Evolutionary conservation across 2,329 filamentous ascomycete species (phyloP).

Genomic region (Colletotrichum sp.): DNA sequence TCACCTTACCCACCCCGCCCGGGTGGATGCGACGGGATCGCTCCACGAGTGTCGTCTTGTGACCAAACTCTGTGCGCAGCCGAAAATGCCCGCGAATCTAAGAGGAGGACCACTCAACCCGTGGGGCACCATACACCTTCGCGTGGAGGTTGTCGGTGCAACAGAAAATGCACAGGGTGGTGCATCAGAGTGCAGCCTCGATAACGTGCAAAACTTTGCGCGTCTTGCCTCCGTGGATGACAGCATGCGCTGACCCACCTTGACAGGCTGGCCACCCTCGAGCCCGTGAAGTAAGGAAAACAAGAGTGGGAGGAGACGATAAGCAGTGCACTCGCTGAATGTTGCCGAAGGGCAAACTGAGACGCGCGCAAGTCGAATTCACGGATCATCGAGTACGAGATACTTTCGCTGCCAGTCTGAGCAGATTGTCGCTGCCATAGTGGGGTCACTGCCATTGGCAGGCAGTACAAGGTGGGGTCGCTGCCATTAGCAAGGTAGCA

Average conservation of each 20-base stretch:
- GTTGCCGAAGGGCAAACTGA: not conserved
- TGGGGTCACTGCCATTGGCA: not conserved
- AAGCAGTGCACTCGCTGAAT: not conserved
- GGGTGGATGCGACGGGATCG: not conserved
- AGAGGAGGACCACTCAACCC: not conserved
- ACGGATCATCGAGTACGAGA: not conserved
- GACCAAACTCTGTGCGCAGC: not conserved
- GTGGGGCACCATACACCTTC: not conserved
- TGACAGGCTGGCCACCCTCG: not conserved
- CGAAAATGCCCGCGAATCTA: not conserved
- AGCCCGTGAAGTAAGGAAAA: not conserved
- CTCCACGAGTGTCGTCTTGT: too few species aligned
- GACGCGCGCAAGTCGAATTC: not conserved
- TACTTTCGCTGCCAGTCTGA: not conserved
- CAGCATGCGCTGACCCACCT: not conserved
- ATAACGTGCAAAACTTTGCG: not conserved
- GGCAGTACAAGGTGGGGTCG: too few species aligned
- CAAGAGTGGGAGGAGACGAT: not conserved
- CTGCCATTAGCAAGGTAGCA: too few species aligned
- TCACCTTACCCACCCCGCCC: not conserved
- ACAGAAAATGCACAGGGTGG: not conserved
- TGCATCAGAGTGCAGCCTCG: not conserved
- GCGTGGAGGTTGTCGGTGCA: not conserved
- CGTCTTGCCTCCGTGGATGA: not conserved
- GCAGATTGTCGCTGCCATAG: too few species aligned